Percentiles rank a stretch among this genome's conserved stretches.
These are phyloP conservation scores for Fistulina hepatica DNA, from an alignment of 1,284 basidiomycete genomes.

Conservation along the genomic window DNA sequence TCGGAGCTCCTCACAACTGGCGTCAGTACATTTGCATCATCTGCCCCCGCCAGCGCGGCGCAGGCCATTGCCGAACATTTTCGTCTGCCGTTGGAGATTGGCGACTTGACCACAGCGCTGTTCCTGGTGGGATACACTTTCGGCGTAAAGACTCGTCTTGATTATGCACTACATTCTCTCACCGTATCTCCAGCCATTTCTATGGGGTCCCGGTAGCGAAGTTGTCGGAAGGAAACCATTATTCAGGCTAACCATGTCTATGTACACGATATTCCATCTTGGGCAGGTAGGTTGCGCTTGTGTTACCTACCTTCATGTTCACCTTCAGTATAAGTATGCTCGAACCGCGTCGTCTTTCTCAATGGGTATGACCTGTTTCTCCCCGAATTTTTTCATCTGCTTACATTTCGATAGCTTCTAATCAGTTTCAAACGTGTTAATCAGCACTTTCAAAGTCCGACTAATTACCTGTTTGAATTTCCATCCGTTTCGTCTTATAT, in stretches of 20 bases:
- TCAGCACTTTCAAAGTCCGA: no score
- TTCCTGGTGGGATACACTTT: constrained; percentile 50
- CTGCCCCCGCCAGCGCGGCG: constrained; percentile 39
- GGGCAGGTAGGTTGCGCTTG: no score
- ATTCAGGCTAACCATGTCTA: constrained; percentile 35
- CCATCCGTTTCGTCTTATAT: no score
- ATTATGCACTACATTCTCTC: constrained; percentile 20
- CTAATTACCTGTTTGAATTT: no score
- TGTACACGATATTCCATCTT: constrained; percentile 48
- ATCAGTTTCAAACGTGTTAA: no score
- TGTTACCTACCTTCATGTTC: no score
- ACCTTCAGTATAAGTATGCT: no score
- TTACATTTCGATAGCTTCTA: no score
- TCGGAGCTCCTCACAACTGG: constrained; percentile 1
- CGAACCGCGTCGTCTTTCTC: no score
- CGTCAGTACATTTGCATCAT: constrained; percentile 38
- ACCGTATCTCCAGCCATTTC: constrained; percentile 23
- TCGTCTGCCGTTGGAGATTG: constrained; percentile 29
- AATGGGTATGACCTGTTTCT: no score
- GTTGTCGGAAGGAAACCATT: constrained; percentile 48
- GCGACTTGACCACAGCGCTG: constrained; percentile 38
- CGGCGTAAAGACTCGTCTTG: constrained; percentile 25
- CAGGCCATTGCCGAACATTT: constrained; percentile 31
- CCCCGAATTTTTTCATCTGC: no score
- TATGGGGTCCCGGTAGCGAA: constrained; percentile 47